A percentile compares a stretch with the other conserved stretches of the same genome.
These are phyloP conservation scores for Trypanosomatidae sp. DNA, from an alignment of 208 protist species.

Conservation along the genomic window DNA sequence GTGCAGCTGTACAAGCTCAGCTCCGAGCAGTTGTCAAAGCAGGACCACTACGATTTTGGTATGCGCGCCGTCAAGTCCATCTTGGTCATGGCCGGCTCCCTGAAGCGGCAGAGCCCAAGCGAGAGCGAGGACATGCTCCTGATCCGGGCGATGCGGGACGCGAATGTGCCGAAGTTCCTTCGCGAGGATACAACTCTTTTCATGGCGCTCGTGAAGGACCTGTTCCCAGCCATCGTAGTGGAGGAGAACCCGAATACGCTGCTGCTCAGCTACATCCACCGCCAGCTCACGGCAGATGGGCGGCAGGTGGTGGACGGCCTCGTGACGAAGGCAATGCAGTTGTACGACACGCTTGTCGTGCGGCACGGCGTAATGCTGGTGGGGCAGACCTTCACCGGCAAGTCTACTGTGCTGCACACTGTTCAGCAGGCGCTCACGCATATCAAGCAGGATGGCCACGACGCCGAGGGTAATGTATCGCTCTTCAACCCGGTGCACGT, in stretches of 20 bases:
- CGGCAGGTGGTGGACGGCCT: slow-evolving; percentile 86
- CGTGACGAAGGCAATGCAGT: slow-evolving; percentile 90
- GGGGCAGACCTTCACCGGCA: slow-evolving; percentile 95
- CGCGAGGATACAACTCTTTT: slow-evolving; percentile 95
- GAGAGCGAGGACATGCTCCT: slow-evolving; percentile 95
- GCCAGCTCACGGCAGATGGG: slow-evolving; percentile 65
- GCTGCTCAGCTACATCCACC: slow-evolving; percentile 77
- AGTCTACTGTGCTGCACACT: slow-evolving; percentile 85
- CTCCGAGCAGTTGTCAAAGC: slow-evolving; percentile 96
- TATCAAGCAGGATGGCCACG: slow-evolving; percentile 77
- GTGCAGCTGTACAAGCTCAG: slow-evolving; percentile 96
- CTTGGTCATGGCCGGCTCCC: slow-evolving; percentile 93
- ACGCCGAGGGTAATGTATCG: slow-evolving; percentile 53
- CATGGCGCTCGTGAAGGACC: slow-evolving; percentile 92
- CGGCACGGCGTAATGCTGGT: slow-evolving; percentile 96
- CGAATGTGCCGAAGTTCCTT: slow-evolving; percentile 95
- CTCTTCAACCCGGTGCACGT: slow-evolving; percentile 86
- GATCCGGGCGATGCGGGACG: slow-evolving; percentile 94
- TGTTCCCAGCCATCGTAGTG: slow-evolving; percentile 92
- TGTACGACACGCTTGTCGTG: slow-evolving; percentile 94
- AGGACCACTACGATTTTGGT: slow-evolving; percentile 97
- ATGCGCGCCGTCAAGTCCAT: slow-evolving; percentile 97
- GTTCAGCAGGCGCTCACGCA: slow-evolving; percentile 82
- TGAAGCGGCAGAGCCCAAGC: slow-evolving; percentile 90
- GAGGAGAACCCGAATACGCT: slow-evolving; percentile 78